Percentiles rank a stretch among this genome's conserved stretches.
phyloP scores from a whole-genome alignment of 768 basidiomycete species.

The Lactarius psammicola region DNA sequence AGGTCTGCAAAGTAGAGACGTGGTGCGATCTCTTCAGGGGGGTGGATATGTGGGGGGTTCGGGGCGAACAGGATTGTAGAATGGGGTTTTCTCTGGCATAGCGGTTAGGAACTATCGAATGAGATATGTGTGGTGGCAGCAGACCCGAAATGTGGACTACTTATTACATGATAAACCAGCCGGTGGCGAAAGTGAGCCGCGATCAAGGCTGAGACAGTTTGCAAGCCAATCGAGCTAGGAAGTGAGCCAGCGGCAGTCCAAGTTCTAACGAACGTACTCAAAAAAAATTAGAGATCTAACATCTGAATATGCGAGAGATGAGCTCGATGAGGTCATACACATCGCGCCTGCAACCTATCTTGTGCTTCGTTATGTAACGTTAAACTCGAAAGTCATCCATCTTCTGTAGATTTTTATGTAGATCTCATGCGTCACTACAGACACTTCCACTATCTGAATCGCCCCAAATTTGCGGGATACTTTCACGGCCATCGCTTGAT shows the following conservation, averaged over 20 bases:
- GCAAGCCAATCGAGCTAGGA: too few relatives aligned
- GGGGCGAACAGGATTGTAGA: constrained; percentile 10
- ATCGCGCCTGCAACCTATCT: too few relatives aligned
- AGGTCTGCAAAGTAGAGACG: constrained; percentile 23
- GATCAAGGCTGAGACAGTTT: neutral
- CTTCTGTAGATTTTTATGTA: too few relatives aligned
- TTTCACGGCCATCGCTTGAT: too few relatives aligned
- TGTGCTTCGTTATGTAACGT: too few relatives aligned
- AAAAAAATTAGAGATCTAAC: too few relatives aligned
- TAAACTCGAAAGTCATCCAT: too few relatives aligned
- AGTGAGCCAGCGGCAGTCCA: neutral
- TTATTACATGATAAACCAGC: constrained; percentile 2
- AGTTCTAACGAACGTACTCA: neutral
- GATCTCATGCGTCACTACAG: too few relatives aligned
- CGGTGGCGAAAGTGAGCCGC: neutral
- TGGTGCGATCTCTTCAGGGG: constrained; percentile 19
- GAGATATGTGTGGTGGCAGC: neutral
- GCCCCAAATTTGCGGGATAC: too few relatives aligned
- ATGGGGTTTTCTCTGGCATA: constrained; percentile 16
- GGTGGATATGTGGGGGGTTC: constrained; percentile 24
- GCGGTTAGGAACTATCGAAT: neutral
- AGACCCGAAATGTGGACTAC: neutral
- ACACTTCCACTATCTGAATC: too few relatives aligned
- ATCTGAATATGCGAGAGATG: too few relatives aligned
- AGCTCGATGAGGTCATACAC: too few relatives aligned